A percentile compares a stretch with the other conserved stretches of the same genome.
Conservation (phyloP, 345 rosid species). For the Acer campestre region DNA sequence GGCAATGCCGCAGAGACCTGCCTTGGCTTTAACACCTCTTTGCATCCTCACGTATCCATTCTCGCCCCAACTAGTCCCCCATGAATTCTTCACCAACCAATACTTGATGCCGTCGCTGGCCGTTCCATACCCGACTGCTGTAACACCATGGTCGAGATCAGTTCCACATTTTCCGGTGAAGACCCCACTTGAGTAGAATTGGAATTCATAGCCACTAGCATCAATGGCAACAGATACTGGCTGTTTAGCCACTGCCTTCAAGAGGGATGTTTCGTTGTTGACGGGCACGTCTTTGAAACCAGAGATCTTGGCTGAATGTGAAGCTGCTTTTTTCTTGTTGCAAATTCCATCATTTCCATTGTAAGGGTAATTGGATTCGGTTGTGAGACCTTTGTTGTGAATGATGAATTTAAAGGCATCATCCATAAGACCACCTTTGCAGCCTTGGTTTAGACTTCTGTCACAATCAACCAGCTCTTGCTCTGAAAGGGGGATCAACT, state of each 20-base stretch:
- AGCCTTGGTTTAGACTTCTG: conserved; percentile 1
- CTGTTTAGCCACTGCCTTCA: conserved; percentile 37
- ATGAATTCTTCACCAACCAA: conserved; percentile 43
- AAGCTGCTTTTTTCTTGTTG: not conserved
- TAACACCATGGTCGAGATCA: conserved; percentile 34
- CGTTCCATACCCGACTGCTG: conserved; percentile 35
- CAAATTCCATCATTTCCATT: conserved; percentile 10
- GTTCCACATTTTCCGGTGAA: conserved; percentile 28
- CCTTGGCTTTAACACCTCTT: conserved; percentile 15
- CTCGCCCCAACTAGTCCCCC: conserved; percentile 41
- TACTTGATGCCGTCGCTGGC: conserved; percentile 19
- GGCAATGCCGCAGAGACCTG: conserved; percentile 42
- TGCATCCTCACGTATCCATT: conserved; percentile 33
- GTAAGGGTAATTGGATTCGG: conserved; percentile 12
- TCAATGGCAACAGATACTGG: conserved; percentile 41
- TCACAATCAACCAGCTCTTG: conserved; percentile 20
- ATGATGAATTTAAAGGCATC: conserved; percentile 11
- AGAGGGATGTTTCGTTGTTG: conserved; percentile 16
- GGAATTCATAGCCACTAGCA: conserved; percentile 25
- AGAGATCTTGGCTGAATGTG: not conserved
- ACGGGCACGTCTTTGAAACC: conserved; percentile 11
- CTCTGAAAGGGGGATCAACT: conserved; percentile 12
- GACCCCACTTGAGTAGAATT: conserved; percentile 30
- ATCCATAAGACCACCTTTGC: conserved; percentile 16
- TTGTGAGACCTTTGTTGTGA: conserved; percentile 12